A percentile compares a stretch with the other conserved stretches of the same genome.
phyloP scores from a whole-genome alignment of 331 rosid species.

The Prunus yedoensis region DNA sequence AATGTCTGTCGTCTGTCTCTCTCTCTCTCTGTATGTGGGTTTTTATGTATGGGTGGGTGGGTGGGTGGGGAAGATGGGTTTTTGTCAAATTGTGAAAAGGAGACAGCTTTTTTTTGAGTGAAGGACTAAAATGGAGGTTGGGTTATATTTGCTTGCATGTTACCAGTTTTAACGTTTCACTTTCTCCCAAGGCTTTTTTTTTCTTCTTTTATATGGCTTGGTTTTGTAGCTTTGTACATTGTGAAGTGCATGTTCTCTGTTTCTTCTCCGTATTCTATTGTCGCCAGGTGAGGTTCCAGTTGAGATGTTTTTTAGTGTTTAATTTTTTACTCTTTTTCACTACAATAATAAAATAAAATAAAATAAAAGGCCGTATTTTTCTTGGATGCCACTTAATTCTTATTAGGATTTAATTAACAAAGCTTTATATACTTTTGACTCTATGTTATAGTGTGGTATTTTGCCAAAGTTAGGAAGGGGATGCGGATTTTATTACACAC shows the following conservation, averaged over 20 bases:
- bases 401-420: no score
- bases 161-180: constrained; percentile 23
- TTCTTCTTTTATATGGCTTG: background rate
- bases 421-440: no score
- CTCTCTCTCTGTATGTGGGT: no score
- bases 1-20: background rate
- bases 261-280: background rate
- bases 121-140: constrained; percentile 26
- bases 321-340: background rate
- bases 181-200: background rate
- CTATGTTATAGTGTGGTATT: no score
- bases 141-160: constrained; percentile 18
- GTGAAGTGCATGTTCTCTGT: constrained; percentile 1
- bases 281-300: background rate
- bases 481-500: no score
- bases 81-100: background rate
- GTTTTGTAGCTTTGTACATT: background rate
- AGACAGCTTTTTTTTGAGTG: background rate
- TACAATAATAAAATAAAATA: background rate
- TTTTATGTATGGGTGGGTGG: no score
- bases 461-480: no score
- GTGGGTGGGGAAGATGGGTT: no score
- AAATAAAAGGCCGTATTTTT: no score
- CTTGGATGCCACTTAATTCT: no score
- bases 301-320: background rate